These are phyloP conservation scores for Suhomyces sp. DNA, from an alignment of 805 yeast species.

Conservation along the genomic window DNA sequence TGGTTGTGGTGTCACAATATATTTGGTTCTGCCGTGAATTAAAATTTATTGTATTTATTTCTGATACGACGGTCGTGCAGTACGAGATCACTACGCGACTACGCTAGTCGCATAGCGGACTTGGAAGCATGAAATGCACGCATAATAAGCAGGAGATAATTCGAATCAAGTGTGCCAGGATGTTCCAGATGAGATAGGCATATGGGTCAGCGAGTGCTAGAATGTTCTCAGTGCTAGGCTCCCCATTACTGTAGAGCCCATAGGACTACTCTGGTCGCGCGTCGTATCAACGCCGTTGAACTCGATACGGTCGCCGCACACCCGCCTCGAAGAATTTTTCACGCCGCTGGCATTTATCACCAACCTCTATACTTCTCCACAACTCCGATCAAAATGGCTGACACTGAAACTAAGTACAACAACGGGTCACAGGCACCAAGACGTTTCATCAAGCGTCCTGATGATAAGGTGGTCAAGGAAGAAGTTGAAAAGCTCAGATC, in stretches of 20 bases:
- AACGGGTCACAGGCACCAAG: constrained; percentile 20
- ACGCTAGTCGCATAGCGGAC: background rate
- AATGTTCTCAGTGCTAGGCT: too few relatives aligned
- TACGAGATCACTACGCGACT: background rate
- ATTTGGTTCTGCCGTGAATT: background rate
- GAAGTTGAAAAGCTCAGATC: constrained; percentile 52
- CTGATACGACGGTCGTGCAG: constrained; percentile 1
- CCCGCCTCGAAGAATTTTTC: constrained; percentile 7
- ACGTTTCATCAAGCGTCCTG: constrained; percentile 72
- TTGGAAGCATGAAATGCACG: background rate
- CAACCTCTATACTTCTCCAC: constrained; percentile 1
- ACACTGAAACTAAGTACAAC: constrained; percentile 7
- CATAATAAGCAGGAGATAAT: background rate
- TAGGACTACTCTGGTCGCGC: background rate
- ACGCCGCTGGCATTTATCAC: constrained; percentile 6
- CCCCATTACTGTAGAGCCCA: too few relatives aligned
- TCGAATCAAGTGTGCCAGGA: too few relatives aligned
- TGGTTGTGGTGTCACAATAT: background rate
- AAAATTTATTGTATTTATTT: background rate
- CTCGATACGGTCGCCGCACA: constrained; percentile 1
- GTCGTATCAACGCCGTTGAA: background rate
- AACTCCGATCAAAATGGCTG: background rate
- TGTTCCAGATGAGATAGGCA: too few relatives aligned
- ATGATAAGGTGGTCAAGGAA: constrained; percentile 60
- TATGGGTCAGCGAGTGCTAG: too few relatives aligned